Evolutionary conservation across 2,329 filamentous ascomycete genomes (phyloP).

Genomic region (Colletotrichum sp.): DNA sequence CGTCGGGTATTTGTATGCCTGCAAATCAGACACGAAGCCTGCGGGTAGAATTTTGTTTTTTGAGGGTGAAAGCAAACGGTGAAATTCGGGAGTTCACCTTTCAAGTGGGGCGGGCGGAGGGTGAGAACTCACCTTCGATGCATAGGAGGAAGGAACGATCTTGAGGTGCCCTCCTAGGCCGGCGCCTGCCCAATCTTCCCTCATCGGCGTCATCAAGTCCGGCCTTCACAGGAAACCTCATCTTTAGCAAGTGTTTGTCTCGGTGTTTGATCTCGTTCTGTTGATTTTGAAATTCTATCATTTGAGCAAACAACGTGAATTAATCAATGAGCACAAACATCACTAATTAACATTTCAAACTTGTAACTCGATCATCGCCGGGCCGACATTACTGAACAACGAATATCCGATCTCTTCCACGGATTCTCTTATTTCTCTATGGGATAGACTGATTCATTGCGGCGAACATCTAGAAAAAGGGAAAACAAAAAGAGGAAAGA

Average conservation of each 20-base stretch:
- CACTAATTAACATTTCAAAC: not conserved
- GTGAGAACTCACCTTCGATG: no score
- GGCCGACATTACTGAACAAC: not conserved
- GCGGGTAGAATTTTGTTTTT: not conserved
- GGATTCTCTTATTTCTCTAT: not conserved
- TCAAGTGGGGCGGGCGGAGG: not conserved
- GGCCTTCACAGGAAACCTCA: not conserved
- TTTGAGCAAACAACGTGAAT: accelerated
- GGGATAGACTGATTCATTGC: accelerated
- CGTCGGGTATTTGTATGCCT: not conserved
- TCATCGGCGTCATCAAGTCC: not conserved
- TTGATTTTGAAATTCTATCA: not conserved
- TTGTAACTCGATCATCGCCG: not conserved
- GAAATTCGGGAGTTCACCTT: not conserved
- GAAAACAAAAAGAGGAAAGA: not conserved
- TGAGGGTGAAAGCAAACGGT: no score
- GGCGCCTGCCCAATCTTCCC: not conserved
- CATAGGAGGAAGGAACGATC: not conserved
- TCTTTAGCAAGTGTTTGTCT: not conserved
- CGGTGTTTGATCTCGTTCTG: no score
- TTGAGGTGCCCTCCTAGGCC: not conserved
- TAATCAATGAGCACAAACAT: not conserved
- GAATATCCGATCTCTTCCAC: not conserved
- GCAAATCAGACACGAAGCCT: not conserved
- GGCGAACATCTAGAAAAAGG: not conserved